Base-by-base conservation (phyloP, 1,139 yeast genomes). In the Protomyces inouyei region DNA sequence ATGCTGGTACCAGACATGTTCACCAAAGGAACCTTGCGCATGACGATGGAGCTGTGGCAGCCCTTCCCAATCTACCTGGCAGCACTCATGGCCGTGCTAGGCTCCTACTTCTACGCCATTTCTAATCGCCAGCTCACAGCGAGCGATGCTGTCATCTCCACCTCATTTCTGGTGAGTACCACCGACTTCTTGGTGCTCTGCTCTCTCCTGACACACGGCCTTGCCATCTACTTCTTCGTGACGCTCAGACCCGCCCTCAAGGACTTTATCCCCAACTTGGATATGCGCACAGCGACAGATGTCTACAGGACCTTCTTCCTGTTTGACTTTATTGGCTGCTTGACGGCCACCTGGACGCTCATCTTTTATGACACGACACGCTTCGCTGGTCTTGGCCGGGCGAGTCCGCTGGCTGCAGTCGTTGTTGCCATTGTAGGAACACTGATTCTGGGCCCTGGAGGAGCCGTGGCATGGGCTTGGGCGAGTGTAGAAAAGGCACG, bases 401-500 rank as follows among this genome's bases (percentile, higher is more conserved):
- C 63, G 6, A 40, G 57, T 12, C 36, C 54, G 35, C 16, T 32
- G 52, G 53, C 63, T n/a, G 63, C 57, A 9, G 23, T 51, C 35
- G 18, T 59, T 10, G 18, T 59, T n/a, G 63, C 63, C 3, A 43
- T 43, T 35, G 53, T 59, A 12, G 63, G 63, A 4, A 59, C 63
- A 3, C 25, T 59, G n/a, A 37, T 59, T 10, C 52, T 59, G n/a
- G 63, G 63, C 1, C 63, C 63, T 18, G 63, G 63, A n/a, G 63
- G 63, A 2, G 63, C 57, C 5, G 57, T 51, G 9, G 63, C 63
- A 9, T 60, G 59, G 64, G 64, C 59, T 8, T 60, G 64, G 64
- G 54, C 59, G 3, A 54, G 54, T 45, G 54, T 60, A 10, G 63
- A 59, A 37, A 52, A 52, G 53, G 63, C 63, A 3, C 63, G 63